Conservation (phyloP, 495 filamentous ascomycete genomes). For the Talaromyces ruber region DNA sequence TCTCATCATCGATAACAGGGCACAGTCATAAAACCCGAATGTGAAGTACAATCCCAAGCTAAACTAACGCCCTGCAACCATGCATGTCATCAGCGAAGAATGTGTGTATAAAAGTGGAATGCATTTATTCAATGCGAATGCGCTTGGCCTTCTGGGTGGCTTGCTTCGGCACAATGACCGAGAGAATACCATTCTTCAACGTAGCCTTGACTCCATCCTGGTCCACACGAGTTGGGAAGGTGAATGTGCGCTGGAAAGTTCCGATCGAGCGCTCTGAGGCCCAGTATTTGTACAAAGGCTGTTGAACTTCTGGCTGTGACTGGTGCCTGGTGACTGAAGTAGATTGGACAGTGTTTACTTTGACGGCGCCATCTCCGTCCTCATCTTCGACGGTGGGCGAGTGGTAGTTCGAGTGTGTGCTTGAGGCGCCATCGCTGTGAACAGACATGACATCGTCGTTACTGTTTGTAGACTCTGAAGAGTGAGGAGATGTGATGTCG, state of each 20-base stretch:
- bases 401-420: constrained; percentile 11
- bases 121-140: constrained; percentile 47
- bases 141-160: constrained; percentile 41
- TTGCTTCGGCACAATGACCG: constrained; percentile 68
- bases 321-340: constrained; percentile 16
- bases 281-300: constrained; percentile 59
- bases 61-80: not conserved
- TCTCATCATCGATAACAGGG: not conserved
- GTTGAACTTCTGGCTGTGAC: constrained; percentile 12
- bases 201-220: constrained; percentile 68
- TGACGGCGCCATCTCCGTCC: constrained; percentile 22
- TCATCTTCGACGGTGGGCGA: constrained; percentile 59
- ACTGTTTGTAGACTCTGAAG: constrained; percentile 8
- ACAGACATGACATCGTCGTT: not conserved
- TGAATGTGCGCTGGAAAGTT: constrained; percentile 71
- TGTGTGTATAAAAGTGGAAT: not conserved
- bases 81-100: not conserved
- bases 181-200: constrained; percentile 68
- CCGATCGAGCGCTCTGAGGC: constrained; percentile 72
- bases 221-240: constrained; percentile 66
- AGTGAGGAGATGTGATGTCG: constrained; percentile 19
- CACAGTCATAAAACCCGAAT: not conserved
- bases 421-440: constrained; percentile 12
- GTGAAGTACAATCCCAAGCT: not conserved
- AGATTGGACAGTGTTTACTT: constrained; percentile 6